phyloP scores from a whole-genome alignment of 345 rosid genomes.

The Clarkia xantiana region DNA sequence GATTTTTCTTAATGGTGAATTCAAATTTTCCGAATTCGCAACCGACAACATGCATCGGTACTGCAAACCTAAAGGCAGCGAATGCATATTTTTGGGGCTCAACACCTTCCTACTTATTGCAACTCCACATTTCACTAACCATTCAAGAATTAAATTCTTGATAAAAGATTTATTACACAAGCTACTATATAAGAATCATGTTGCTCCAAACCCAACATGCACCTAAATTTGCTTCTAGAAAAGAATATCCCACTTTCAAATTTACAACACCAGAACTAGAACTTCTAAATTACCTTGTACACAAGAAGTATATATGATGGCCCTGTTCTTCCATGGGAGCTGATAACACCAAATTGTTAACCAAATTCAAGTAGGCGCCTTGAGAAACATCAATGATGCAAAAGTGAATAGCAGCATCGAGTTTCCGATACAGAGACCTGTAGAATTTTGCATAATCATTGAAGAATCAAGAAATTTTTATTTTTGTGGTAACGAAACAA shows the following conservation, averaged over 20 bases:
- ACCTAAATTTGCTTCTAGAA: not conserved
- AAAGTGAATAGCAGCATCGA: conserved; percentile 6
- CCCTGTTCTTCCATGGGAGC: not conserved
- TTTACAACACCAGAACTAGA: conserved; percentile 4
- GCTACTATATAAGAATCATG: conserved; percentile 6
- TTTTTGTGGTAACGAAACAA: not conserved
- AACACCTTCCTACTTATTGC: not conserved
- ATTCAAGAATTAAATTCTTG: not conserved
- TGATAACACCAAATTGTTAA: not conserved
- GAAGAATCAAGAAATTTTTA: not conserved
- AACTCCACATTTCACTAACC: not conserved
- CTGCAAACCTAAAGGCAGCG: too few relatives aligned
- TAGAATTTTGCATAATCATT: not conserved
- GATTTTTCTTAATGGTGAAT: too few relatives aligned
- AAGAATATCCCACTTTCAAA: conserved; percentile 3
- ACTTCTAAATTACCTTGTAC: too few relatives aligned
- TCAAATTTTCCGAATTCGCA: too few relatives aligned
- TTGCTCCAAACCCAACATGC: not conserved
- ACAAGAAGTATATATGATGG: too few relatives aligned
- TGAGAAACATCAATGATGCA: conserved; percentile 10
- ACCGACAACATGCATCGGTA: too few relatives aligned
- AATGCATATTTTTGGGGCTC: too few relatives aligned
- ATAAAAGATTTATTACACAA: conserved; percentile 1
- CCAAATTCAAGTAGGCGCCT: conserved; percentile 8
- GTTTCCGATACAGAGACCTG: conserved; percentile 10